These are phyloP conservation scores for Echites panduratus DNA, from an alignment of 257 asterid species.

Conservation along the genomic window DNA sequence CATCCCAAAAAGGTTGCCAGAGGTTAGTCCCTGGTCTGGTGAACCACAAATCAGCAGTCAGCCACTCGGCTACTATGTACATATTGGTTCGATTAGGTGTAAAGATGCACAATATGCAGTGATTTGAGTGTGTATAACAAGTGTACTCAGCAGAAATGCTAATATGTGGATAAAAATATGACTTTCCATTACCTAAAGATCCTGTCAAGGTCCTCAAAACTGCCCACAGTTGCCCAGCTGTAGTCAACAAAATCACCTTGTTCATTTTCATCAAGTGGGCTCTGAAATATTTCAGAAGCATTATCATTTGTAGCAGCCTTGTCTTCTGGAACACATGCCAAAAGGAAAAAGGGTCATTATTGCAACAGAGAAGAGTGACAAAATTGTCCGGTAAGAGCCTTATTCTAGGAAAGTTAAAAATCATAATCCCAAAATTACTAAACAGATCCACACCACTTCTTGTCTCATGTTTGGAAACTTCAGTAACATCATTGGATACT, in stretches of 20 bases:
- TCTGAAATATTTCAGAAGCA: slow-evolving; percentile 55
- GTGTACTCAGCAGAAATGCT: not conserved
- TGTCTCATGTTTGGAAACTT: slow-evolving; percentile 25
- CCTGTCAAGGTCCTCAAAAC: slow-evolving; percentile 88
- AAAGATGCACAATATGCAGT: not conserved
- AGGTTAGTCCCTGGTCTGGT: not conserved
- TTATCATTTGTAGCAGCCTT: slow-evolving; percentile 32
- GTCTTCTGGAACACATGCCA: slow-evolving; percentile 32
- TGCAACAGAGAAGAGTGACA: not conserved
- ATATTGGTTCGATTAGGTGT: not conserved
- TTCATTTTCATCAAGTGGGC: slow-evolving; percentile 46
- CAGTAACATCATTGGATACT: slow-evolving; percentile 26
- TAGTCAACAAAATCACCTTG: slow-evolving; percentile 65
- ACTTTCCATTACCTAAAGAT: slow-evolving; percentile 65
- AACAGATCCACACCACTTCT: slow-evolving; percentile 31
- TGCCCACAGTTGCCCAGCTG: slow-evolving; percentile 86
- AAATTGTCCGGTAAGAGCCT: not conserved
- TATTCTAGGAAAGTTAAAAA: not conserved
- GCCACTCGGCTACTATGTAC: not conserved
- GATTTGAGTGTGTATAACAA: not conserved
- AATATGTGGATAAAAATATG: slow-evolving; percentile 3
- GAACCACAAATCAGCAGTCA: not conserved
- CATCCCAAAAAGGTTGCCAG: not conserved
- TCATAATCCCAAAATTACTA: not conserved
- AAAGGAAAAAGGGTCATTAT: slow-evolving; percentile 8